Percentiles rank a stretch among this genome's conserved stretches.
phyloP scores from a whole-genome alignment of 257 asterid species.

The Eustoma russellianum region DNA sequence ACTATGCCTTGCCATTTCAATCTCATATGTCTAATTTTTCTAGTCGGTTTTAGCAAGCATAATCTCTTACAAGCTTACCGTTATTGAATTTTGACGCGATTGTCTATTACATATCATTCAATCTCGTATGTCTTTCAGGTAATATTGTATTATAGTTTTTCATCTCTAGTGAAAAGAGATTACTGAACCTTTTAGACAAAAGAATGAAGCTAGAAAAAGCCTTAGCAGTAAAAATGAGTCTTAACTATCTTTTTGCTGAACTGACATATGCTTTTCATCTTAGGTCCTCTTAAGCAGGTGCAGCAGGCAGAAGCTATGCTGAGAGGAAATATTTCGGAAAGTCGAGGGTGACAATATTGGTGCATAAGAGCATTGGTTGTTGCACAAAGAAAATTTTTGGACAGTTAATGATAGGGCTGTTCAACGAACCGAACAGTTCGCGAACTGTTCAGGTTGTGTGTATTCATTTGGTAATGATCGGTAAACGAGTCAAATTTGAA shows the following conservation, averaged over 20 bases:
- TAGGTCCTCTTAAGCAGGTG: constrained; percentile 9
- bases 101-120: neutral
- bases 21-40: neutral
- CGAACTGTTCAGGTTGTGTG: too few species aligned
- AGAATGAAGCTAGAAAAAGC: neutral
- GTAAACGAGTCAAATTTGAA: too few species aligned
- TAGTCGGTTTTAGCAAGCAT: neutral
- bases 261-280: neutral
- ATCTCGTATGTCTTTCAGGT: neutral
- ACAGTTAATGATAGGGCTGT: too few species aligned
- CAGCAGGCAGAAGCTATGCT: constrained; percentile 11
- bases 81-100: too few species aligned
- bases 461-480: too few species aligned
- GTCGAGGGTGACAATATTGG: neutral
- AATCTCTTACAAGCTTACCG: neutral
- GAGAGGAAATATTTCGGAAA: constrained; percentile 6
- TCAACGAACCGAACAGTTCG: too few species aligned
- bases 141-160: too few species aligned
- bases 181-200: too few species aligned
- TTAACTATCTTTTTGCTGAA: neutral
- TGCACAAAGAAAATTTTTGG: too few species aligned
- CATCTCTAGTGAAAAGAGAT: too few species aligned
- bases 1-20: neutral
- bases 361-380: neutral
- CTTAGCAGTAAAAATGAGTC: neutral